Evolutionary conservation across 2,329 filamentous ascomycete species (phyloP).

Genomic region (Dactylellina sp.): DNA sequence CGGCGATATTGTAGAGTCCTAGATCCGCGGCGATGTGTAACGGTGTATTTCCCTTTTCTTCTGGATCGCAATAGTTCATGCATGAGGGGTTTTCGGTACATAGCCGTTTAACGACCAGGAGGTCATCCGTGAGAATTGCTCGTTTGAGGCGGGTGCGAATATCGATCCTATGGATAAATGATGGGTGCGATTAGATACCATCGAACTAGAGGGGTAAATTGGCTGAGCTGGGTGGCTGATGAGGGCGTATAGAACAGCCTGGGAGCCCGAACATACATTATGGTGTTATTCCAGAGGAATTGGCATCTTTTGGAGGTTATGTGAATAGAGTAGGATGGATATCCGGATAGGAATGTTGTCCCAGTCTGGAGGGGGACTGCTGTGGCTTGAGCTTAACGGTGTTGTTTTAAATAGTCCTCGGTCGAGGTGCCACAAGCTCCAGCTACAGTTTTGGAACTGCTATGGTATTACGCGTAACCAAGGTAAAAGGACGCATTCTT

Average conservation of each 20-base stretch:
- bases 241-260: no score
- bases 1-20: slow-evolving; percentile 57
- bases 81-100: slow-evolving; percentile 58
- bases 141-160: slow-evolving; percentile 60
- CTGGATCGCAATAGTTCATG: slow-evolving; percentile 58
- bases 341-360: neutral
- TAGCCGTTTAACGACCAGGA: slow-evolving; percentile 60
- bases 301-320: neutral
- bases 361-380: neutral
- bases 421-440: neutral
- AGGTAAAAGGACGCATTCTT: neutral
- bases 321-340: neutral
- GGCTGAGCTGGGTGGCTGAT: neutral
- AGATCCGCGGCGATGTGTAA: slow-evolving; percentile 59
- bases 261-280: neutral
- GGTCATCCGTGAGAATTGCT: slow-evolving; percentile 59
- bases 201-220: neutral
- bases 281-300: neutral
- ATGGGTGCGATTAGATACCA: neutral
- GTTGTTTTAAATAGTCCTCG: neutral
- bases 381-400: slow-evolving; percentile 1
- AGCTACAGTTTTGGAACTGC: neutral
- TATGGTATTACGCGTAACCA: neutral
- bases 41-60: slow-evolving; percentile 58
- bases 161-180: slow-evolving; percentile 56